phyloP scores from a whole-genome alignment of 768 basidiomycete species.

The Boletus rubescentipes region DNA sequence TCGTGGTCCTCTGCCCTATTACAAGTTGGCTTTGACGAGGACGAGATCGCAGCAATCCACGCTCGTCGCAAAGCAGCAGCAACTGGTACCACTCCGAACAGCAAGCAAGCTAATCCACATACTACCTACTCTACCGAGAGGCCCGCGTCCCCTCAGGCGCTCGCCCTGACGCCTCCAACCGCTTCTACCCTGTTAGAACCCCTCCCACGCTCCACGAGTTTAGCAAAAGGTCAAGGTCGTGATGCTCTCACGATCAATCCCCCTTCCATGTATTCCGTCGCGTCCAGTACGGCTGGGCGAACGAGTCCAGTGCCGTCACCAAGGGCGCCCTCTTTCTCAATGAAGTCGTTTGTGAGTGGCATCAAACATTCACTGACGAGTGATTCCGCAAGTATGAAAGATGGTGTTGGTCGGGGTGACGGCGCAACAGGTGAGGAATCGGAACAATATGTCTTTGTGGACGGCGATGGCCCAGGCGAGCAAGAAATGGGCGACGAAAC shows the following conservation, averaged over 20 bases:
- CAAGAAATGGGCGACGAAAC: constrained; percentile 17
- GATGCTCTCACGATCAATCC: constrained; percentile 8
- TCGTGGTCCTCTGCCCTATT: constrained; percentile 67
- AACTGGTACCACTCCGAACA: neutral
- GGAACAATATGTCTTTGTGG: constrained; percentile 29
- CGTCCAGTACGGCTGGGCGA: constrained; percentile 1
- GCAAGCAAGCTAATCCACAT: constrained; percentile 8
- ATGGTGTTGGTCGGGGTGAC: neutral
- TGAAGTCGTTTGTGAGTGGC: constrained; percentile 23
- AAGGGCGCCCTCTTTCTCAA: constrained; percentile 19
- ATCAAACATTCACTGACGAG: constrained; percentile 20
- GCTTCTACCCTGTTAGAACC: constrained; percentile 28
- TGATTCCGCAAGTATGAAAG: constrained; percentile 11
- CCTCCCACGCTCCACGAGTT: constrained; percentile 26
- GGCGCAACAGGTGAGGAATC: constrained; percentile 10
- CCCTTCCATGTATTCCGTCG: constrained; percentile 14
- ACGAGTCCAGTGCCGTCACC: constrained; percentile 15
- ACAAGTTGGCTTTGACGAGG: constrained; percentile 62
- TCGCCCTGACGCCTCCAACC: neutral
- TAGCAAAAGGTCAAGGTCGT: constrained; percentile 5
- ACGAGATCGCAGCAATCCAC: constrained; percentile 64
- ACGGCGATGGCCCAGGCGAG: constrained; percentile 14
- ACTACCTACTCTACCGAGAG: constrained; percentile 2
- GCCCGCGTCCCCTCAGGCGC: constrained; percentile 18
- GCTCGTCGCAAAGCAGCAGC: constrained; percentile 33